These are phyloP conservation scores for Amanita fuliginea DNA, from an alignment of 768 basidiomycete genomes.

Conservation along the genomic window DNA sequence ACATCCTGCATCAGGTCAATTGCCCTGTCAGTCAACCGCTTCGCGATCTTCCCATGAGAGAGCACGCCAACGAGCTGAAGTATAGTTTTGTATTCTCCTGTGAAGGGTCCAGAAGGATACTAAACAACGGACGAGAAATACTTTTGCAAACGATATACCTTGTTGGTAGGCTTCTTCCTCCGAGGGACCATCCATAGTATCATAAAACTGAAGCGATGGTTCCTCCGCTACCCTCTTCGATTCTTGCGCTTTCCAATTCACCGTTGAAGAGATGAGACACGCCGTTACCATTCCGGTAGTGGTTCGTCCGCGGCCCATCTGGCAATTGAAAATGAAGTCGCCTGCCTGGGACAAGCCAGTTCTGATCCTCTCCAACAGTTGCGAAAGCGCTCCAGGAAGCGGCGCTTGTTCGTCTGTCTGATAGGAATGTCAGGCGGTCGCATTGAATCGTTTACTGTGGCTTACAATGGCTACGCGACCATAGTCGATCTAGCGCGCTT, in stretches of 20 bases:
- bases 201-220: constrained; percentile 34
- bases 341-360: constrained; percentile 44
- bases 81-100: constrained; percentile 98
- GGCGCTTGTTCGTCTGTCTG: constrained; percentile 98
- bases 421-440: constrained; percentile 4
- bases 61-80: constrained; percentile 88
- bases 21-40: constrained; percentile 78
- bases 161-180: constrained; percentile 86
- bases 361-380: constrained; percentile 67
- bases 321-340: constrained; percentile 92
- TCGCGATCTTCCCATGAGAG: constrained; percentile 87
- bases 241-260: constrained; percentile 42
- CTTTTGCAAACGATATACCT: constrained; percentile 31
- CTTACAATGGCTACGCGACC: constrained; percentile 83
- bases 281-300: constrained; percentile 96
- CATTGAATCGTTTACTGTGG: constrained; percentile 6
- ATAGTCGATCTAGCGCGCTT: constrained; percentile 57
- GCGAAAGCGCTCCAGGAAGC: constrained; percentile 74
- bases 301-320: constrained; percentile 87
- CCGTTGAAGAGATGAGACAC: constrained; percentile 69
- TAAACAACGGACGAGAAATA: neutral
- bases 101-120: neutral
- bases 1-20: constrained; percentile 94
- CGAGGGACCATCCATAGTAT: constrained; percentile 70
- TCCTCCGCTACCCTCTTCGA: constrained; percentile 26